These are phyloP conservation scores for Monosporozyma aerobia DNA, from an alignment of 805 yeast species.

Conservation along the genomic window DNA sequence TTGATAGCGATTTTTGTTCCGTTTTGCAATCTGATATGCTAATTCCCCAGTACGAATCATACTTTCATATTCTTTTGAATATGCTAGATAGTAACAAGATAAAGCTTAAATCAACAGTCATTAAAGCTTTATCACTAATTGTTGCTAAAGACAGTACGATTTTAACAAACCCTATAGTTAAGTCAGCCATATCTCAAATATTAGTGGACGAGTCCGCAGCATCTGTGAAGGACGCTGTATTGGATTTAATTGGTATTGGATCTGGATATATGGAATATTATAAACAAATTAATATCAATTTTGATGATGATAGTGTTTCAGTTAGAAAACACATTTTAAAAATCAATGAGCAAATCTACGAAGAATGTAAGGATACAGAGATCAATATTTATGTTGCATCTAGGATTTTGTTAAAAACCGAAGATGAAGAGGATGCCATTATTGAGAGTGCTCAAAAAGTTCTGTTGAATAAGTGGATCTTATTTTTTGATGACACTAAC, in stretches of 20 bases:
- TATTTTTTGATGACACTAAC: conserved; percentile 5
- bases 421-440: conserved; percentile 61
- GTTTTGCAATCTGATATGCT: conserved; percentile 19
- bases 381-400: conserved; percentile 39
- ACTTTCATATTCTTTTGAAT: conserved; percentile 41
- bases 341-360: conserved; percentile 42
- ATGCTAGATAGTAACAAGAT: conserved; percentile 41
- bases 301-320: conserved; percentile 49
- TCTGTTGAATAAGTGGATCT: conserved; percentile 35
- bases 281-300: conserved; percentile 35
- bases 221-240: conserved; percentile 64
- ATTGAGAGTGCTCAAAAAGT: conserved; percentile 34
- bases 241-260: conserved; percentile 49
- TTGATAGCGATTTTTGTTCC: conserved; percentile 13
- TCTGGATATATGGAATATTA: conserved; percentile 35
- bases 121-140: conserved; percentile 51
- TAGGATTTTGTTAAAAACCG: conserved; percentile 44
- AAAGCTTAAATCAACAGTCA: conserved; percentile 52
- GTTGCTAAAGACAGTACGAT: conserved; percentile 45
- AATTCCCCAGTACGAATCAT: conserved; percentile 40
- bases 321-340: conserved; percentile 57
- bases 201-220: conserved; percentile 60
- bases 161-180: conserved; percentile 42
- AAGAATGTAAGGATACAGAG: conserved; percentile 22
- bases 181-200: conserved; percentile 40